Conservation (phyloP, 2,329 filamentous ascomycete species). For the Fusarium sp. region DNA sequence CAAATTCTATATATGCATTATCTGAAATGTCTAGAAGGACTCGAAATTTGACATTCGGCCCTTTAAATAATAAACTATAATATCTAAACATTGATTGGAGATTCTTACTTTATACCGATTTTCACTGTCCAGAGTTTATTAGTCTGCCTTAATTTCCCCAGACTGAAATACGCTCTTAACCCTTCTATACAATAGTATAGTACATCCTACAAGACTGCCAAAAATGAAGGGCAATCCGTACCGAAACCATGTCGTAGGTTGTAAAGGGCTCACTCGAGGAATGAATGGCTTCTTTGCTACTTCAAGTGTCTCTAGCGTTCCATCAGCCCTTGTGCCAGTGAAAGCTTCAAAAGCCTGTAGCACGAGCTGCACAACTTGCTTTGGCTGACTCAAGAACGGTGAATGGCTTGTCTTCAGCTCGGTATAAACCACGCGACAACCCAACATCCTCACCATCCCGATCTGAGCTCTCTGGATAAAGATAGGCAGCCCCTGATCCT, state of each 20-base stretch:
- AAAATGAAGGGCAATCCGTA: not conserved
- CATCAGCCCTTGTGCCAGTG: not conserved
- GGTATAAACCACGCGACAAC: not conserved
- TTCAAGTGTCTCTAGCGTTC: not conserved
- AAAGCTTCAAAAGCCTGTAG: not conserved
- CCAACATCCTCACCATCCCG: not conserved
- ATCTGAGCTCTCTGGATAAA: not conserved
- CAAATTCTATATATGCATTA: too few relatives aligned
- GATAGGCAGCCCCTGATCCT: not conserved
- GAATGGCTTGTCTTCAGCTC: not conserved
- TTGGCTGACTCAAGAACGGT: not conserved
- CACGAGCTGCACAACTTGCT: not conserved
- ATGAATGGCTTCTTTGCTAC: not conserved
- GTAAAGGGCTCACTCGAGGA: not conserved
- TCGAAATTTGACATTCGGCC: accelerated
- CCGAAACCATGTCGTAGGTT: not conserved
- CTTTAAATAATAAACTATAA: accelerated
- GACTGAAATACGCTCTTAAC: not conserved
- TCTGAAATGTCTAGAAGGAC: accelerated
- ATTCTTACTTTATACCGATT: not conserved
- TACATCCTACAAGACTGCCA: not conserved
- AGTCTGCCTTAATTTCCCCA: not conserved
- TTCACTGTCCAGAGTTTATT: accelerated
- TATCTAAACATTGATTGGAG: not conserved
- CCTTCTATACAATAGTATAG: not conserved